Percentiles rank a stretch among this genome's conserved stretches.
phyloP scores from a whole-genome alignment of 2,329 filamentous ascomycete species.

The Keithomyces neogunnii region DNA sequence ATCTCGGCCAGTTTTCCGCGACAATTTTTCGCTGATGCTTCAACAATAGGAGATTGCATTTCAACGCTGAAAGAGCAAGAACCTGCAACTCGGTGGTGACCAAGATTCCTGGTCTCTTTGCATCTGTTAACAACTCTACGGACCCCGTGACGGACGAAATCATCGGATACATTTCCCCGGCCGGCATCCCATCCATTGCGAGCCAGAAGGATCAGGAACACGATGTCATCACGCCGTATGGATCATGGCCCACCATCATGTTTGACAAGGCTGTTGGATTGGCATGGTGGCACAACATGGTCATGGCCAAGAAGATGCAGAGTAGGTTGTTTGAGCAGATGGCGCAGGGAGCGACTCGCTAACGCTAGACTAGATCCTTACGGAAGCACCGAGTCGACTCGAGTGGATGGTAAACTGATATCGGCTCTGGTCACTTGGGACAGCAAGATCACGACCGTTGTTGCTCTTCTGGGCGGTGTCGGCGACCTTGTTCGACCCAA shows the following conservation, averaged over 20 bases:
- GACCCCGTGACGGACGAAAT: conserved; percentile 26
- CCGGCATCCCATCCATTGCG: conserved; percentile 30
- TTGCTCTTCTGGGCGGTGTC: conserved; percentile 29
- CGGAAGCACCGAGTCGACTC: conserved; percentile 28
- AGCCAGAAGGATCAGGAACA: conserved; percentile 30
- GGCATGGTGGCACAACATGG: conserved; percentile 35
- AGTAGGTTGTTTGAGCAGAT: conserved; percentile 17
- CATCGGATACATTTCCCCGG: conserved; percentile 30
- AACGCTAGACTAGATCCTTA: conserved; percentile 22
- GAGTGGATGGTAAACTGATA: conserved; percentile 28
- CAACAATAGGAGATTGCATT: conserved; percentile 22
- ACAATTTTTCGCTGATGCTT: background rate
- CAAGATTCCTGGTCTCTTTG: conserved; percentile 29
- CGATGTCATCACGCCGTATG: conserved; percentile 33
- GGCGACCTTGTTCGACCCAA: conserved; percentile 26
- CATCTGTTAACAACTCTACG: conserved; percentile 33
- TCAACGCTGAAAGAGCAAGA: conserved; percentile 30
- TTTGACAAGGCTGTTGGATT: conserved; percentile 29
- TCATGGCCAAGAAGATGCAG: conserved; percentile 33
- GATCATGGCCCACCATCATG: conserved; percentile 27
- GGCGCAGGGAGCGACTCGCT: background rate
- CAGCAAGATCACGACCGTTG: conserved; percentile 32
- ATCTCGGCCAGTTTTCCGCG: background rate
- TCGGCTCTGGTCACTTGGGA: conserved; percentile 34
- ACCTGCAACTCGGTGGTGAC: conserved; percentile 32